Conservation (phyloP, 768 basidiomycete species). For the Trametes villosa region DNA sequence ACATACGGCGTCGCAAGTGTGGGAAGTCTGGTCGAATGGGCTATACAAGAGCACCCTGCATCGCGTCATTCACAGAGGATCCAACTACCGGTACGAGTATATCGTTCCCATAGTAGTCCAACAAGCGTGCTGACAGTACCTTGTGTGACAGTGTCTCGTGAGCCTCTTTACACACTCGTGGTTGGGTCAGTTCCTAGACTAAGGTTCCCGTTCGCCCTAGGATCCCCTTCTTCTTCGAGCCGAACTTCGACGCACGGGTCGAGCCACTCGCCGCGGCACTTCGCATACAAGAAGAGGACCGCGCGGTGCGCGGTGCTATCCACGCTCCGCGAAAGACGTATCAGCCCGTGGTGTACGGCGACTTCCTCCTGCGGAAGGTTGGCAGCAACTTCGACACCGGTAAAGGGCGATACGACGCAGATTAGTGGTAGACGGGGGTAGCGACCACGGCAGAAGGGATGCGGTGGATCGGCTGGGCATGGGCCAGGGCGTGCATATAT, state of each 20-base stretch:
- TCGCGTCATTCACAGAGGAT: conserved; percentile 77
- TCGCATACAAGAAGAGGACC: conserved; percentile 43
- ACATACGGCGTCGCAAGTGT: conserved; percentile 58
- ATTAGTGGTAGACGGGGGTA: neutral
- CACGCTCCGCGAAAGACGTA: conserved; percentile 38
- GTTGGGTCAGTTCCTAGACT: neutral
- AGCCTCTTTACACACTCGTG: conserved; percentile 29
- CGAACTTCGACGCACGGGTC: conserved; percentile 76
- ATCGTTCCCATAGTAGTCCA: neutral
- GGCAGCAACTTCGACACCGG: conserved; percentile 66
- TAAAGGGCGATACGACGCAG: conserved; percentile 37
- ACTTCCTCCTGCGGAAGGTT: conserved; percentile 77
- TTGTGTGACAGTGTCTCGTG: conserved; percentile 67
- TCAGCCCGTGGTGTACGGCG: conserved; percentile 69
- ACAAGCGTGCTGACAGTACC: neutral
- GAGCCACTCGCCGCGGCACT: conserved; percentile 65
- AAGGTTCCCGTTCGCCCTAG: conserved; percentile 39
- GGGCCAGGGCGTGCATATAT: no score
- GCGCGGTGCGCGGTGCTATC: conserved; percentile 19
- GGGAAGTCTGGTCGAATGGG: conserved; percentile 91
- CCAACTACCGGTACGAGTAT: conserved; percentile 59
- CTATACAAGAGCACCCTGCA: conserved; percentile 90
- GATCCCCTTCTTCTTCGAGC: conserved; percentile 94
- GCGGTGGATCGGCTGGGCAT: neutral
- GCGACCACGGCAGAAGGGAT: neutral